These are phyloP conservation scores for Puccinellia tenuiflora DNA, from an alignment of 176 grass and related monocot genomes.

Conservation along the genomic window DNA sequence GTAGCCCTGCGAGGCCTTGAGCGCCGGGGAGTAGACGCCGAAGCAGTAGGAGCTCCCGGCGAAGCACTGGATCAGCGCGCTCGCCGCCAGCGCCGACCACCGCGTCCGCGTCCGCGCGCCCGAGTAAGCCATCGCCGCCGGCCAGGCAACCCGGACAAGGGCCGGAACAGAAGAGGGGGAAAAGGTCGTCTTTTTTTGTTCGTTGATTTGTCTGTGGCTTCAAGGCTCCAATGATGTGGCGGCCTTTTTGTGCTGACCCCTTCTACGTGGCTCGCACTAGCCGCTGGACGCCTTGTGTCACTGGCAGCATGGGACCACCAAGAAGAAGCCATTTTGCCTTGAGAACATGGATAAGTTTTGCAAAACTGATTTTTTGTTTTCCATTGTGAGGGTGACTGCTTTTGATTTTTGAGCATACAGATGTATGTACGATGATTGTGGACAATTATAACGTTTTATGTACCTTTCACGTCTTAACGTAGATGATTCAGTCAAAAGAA, in stretches of 20 bases:
- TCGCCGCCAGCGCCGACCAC: constrained; percentile 70
- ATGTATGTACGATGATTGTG: background rate
- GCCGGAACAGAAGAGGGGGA: background rate
- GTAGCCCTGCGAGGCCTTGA: constrained; percentile 76
- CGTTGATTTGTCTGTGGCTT: background rate
- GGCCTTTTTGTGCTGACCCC: background rate
- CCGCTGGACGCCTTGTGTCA: background rate
- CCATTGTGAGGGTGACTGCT: background rate
- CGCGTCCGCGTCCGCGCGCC: constrained; percentile 42
- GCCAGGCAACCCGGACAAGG: background rate
- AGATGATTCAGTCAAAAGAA: too few relatives aligned
- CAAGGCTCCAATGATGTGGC: background rate
- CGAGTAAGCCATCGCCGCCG: background rate
- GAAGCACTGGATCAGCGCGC: constrained; percentile 64
- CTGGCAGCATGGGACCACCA: background rate
- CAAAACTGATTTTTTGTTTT: background rate
- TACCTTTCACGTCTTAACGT: background rate
- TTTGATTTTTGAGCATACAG: background rate
- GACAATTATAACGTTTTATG: background rate
- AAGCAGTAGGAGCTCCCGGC: constrained; percentile 73
- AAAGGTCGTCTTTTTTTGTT: background rate
- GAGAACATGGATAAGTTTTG: background rate
- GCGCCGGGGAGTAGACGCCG: constrained; percentile 61
- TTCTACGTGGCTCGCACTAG: background rate
- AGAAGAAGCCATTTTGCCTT: background rate